Percentiles rank a stretch among this genome's conserved stretches.
These are phyloP conservation scores for Kodamaea sp. DNA, from an alignment of 1,139 yeast genomes.

Conservation along the genomic window DNA sequence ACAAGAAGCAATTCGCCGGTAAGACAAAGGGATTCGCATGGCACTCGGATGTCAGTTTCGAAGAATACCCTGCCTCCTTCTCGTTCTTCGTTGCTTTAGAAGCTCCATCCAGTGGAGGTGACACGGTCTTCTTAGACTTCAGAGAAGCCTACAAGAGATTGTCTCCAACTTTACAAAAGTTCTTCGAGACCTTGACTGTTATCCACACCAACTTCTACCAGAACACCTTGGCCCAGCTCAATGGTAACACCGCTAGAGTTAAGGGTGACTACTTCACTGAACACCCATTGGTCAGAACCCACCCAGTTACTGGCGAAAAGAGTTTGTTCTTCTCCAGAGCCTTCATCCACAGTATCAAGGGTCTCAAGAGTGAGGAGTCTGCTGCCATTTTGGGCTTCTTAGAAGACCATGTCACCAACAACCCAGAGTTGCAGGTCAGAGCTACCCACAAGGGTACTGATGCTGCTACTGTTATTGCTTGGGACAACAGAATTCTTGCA, in stretches of 20 bases:
- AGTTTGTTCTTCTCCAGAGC: conserved; percentile 24
- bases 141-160: conserved; percentile 35
- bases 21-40: conserved; percentile 21
- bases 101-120: conserved; percentile 35
- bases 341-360: conserved; percentile 25
- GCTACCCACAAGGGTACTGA: conserved; percentile 26
- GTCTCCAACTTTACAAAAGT: conserved; percentile 29
- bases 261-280: conserved; percentile 26
- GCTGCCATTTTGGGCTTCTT: conserved; percentile 24
- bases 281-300: conserved; percentile 32
- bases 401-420: conserved; percentile 22
- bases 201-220: conserved; percentile 29
- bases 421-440: conserved; percentile 29
- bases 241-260: conserved; percentile 18
- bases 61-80: conserved; percentile 32
- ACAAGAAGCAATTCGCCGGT: conserved; percentile 21
- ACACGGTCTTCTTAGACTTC: conserved; percentile 34
- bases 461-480: conserved; percentile 24
- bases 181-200: conserved; percentile 29
- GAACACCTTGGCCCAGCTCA: conserved; percentile 17
- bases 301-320: conserved; percentile 31
- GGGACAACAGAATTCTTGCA: conserved; percentile 26
- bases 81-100: conserved; percentile 34
- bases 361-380: conserved; percentile 24
- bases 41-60: conserved; percentile 37